Percentiles rank a stretch among this genome's conserved stretches.
These are phyloP conservation scores for Acacia acuminata DNA, from an alignment of 306 rosid species.

Conservation along the genomic window DNA sequence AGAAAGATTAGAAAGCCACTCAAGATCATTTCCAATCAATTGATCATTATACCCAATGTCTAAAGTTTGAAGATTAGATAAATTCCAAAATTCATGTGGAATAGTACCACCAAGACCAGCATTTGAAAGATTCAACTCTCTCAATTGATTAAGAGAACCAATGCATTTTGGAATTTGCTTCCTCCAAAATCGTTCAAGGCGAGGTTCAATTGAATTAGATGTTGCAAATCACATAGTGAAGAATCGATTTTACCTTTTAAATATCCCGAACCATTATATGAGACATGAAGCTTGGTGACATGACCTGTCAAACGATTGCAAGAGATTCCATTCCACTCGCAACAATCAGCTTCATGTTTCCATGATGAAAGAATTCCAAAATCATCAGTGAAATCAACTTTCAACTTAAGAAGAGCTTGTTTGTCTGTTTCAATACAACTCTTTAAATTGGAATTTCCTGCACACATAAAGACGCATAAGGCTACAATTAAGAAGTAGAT, in stretches of 20 bases:
- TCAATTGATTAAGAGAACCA: not conserved
- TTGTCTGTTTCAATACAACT: not conserved
- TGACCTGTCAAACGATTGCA: not conserved
- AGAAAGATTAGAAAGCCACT: no score
- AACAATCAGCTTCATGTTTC: not conserved
- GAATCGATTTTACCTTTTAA: not conserved
- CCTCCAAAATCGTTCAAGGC: not conserved
- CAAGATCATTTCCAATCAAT: no score
- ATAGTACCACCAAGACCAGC: not conserved
- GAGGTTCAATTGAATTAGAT: not conserved
- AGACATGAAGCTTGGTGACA: not conserved
- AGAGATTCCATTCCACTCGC: not conserved
- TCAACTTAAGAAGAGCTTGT: no score
- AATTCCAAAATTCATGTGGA: no score
- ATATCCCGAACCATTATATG: not conserved
- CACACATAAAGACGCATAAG: not conserved
- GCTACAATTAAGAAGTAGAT: not conserved
- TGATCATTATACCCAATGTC: not conserved
- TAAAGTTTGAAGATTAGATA: no score
- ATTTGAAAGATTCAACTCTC: slow-evolving; percentile 8
- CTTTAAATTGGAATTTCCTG: not conserved
- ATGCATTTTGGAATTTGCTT: not conserved
- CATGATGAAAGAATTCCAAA: not conserved
- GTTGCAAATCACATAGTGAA: not conserved
- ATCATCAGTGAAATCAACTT: not conserved